Evolutionary conservation across 2,329 filamentous ascomycete species (phyloP).

Genomic region (Ciborinia camelliae): DNA sequence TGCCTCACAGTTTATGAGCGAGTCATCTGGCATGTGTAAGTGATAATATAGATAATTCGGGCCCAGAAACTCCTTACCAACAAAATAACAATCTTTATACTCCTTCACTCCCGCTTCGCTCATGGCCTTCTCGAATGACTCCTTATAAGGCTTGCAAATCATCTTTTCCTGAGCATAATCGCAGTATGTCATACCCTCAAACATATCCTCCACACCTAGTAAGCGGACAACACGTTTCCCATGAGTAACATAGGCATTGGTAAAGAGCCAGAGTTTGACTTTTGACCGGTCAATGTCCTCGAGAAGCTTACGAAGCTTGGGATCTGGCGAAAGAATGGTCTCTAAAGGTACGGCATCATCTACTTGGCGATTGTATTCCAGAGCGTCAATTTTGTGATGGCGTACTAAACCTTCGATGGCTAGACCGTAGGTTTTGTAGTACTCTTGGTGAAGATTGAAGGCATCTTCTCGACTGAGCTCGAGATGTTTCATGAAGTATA

Average conservation of each 20-base stretch:
- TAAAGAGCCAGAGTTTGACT: constrained; percentile 89
- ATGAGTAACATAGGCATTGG: constrained; percentile 92
- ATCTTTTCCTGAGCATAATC: constrained; percentile 74
- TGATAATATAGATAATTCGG: background rate
- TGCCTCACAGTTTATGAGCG: constrained; percentile 73
- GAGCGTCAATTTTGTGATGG: constrained; percentile 89
- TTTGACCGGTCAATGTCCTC: constrained; percentile 79
- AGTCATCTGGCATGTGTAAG: constrained; percentile 64
- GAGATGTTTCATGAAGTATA: constrained; percentile 59
- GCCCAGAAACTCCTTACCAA: constrained; percentile 58
- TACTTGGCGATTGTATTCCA: constrained; percentile 92
- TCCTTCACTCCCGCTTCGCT: constrained; percentile 69
- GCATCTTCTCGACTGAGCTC: constrained; percentile 73
- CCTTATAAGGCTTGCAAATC: constrained; percentile 79
- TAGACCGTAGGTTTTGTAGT: constrained; percentile 95
- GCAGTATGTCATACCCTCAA: constrained; percentile 93
- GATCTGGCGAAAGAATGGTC: constrained; percentile 74
- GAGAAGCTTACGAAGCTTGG: constrained; percentile 70
- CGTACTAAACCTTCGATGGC: constrained; percentile 92
- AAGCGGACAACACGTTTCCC: constrained; percentile 77
- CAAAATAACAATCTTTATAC: constrained; percentile 79
- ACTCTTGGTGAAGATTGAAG: constrained; percentile 79
- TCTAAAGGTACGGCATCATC: constrained; percentile 93
- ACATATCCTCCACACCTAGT: constrained; percentile 79
- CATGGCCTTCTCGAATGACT: constrained; percentile 90